Evolutionary conservation across 2,329 filamentous ascomycete species (phyloP).

Genomic region (Botrytis hyacinthi): DNA sequence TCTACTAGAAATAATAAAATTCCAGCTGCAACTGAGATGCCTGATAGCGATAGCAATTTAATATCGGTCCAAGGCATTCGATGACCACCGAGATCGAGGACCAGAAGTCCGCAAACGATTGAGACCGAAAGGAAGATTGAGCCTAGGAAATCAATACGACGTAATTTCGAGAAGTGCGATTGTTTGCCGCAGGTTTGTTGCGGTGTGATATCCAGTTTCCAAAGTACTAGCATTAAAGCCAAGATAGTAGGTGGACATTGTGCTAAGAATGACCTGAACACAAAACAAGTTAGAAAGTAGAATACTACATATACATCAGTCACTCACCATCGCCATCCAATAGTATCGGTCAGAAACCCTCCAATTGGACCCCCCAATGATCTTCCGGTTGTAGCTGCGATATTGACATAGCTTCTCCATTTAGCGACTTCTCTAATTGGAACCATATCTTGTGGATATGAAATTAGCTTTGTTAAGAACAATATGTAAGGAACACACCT

Average conservation of each 20-base stretch:
- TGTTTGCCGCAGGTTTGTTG: slow-evolving; percentile 25
- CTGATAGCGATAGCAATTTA: slow-evolving; percentile 38
- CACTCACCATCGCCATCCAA: slow-evolving; percentile 63
- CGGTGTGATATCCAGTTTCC: slow-evolving; percentile 23
- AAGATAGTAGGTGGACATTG: slow-evolving; percentile 55
- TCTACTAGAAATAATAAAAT: slow-evolving; percentile 27
- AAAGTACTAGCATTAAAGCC: slow-evolving; percentile 46
- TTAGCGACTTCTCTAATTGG: slow-evolving; percentile 51
- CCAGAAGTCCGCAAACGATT: slow-evolving; percentile 46
- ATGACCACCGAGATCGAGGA: slow-evolving; percentile 50
- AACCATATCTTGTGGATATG: slow-evolving; percentile 44
- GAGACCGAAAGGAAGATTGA: slow-evolving; percentile 45
- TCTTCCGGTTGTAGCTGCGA: slow-evolving; percentile 51
- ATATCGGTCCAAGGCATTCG: slow-evolving; percentile 41
- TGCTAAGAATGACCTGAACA: slow-evolving; percentile 50
- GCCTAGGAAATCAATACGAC: slow-evolving; percentile 58
- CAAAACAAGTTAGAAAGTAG: neutral
- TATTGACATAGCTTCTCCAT: slow-evolving; percentile 54
- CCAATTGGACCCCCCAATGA: slow-evolving; percentile 56
- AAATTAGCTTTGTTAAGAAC: neutral
- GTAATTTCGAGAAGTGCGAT: slow-evolving; percentile 25
- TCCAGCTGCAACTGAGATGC: slow-evolving; percentile 30
- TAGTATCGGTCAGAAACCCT: slow-evolving; percentile 55
- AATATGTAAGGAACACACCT: slow-evolving; percentile 38
- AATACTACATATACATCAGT: neutral